Conservation (phyloP, 768 basidiomycete genomes). For the Leucosporidium creatinivorum region DNA sequence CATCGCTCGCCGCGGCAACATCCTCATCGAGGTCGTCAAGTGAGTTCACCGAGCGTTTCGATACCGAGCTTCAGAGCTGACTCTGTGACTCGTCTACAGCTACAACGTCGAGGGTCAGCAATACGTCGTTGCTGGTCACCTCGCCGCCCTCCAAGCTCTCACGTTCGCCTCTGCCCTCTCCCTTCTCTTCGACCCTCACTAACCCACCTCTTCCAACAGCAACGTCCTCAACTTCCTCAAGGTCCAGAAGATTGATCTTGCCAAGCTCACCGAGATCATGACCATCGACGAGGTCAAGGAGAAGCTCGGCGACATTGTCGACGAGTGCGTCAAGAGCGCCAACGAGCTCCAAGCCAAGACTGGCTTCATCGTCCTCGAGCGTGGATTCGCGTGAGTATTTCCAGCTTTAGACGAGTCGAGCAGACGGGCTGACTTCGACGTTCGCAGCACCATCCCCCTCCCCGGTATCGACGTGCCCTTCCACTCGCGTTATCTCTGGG, state of each 20-base stretch:
- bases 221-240: conserved; percentile 79
- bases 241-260: conserved; percentile 66
- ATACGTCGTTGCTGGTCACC: conserved; percentile 98
- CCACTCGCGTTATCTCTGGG: conserved; percentile 99
- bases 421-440: neutral
- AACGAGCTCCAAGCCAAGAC: conserved; percentile 63
- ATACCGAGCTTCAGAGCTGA: neutral
- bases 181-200: neutral
- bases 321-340: conserved; percentile 67
- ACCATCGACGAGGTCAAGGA: conserved; percentile 89
- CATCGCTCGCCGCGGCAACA: conserved; percentile 66
- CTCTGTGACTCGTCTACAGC: neutral
- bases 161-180: conserved; percentile 59
- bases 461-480: conserved; percentile 98
- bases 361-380: conserved; percentile 87
- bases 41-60: conserved; percentile 57
- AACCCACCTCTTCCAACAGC: neutral
- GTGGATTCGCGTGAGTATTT: conserved; percentile 64
- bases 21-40: conserved; percentile 95
- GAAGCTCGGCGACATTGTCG: conserved; percentile 87
- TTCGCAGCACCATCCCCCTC: conserved; percentile 36
- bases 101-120: conserved; percentile 76
- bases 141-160: conserved; percentile 83
- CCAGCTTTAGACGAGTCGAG: conserved; percentile 62
- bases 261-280: conserved; percentile 77